Evolutionary conservation across 176 grass and related monocot genomes (phyloP).

Genomic region (Juncus inflexus): DNA sequence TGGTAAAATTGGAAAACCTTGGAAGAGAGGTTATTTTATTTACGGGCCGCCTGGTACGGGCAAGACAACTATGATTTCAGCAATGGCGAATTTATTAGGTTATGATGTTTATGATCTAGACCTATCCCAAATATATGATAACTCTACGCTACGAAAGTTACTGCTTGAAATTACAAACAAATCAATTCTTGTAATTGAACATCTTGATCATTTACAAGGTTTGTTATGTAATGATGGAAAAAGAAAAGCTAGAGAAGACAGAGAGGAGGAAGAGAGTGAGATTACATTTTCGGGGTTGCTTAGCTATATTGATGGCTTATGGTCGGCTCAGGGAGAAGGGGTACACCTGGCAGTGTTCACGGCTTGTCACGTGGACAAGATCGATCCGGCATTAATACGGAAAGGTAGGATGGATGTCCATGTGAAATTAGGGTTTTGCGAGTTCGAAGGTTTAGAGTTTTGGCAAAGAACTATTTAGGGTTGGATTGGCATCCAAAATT

Average conservation of each 20-base stretch:
- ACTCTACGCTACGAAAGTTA: slow-evolving; percentile 7
- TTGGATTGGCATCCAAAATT: not conserved
- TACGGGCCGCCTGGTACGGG: slow-evolving; percentile 21
- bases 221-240: not conserved
- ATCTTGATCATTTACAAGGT: slow-evolving; percentile 4
- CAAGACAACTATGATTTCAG: slow-evolving; percentile 28
- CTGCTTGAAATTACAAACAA: slow-evolving; percentile 22
- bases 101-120: slow-evolving; percentile 28
- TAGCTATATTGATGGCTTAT: slow-evolving; percentile 25
- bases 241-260: not conserved
- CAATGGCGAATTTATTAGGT: slow-evolving; percentile 18
- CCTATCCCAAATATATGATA: slow-evolving; percentile 1
- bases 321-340: slow-evolving; percentile 14
- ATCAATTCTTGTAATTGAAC: slow-evolving; percentile 17
- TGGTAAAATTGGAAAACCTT: slow-evolving; percentile 9
- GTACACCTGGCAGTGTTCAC: slow-evolving; percentile 21
- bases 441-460: slow-evolving; percentile 18
- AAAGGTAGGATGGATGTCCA: slow-evolving; percentile 25
- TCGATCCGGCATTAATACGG: slow-evolving; percentile 16
- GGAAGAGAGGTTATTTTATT: slow-evolving; percentile 22
- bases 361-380: slow-evolving; percentile 10
- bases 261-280: slow-evolving; percentile 6
- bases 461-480: slow-evolving; percentile 25
- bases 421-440: slow-evolving; percentile 9
- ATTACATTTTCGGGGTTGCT: slow-evolving; percentile 15